Conservation (phyloP, 352 stramenopile species). For the Phytophthora capsici region DNA sequence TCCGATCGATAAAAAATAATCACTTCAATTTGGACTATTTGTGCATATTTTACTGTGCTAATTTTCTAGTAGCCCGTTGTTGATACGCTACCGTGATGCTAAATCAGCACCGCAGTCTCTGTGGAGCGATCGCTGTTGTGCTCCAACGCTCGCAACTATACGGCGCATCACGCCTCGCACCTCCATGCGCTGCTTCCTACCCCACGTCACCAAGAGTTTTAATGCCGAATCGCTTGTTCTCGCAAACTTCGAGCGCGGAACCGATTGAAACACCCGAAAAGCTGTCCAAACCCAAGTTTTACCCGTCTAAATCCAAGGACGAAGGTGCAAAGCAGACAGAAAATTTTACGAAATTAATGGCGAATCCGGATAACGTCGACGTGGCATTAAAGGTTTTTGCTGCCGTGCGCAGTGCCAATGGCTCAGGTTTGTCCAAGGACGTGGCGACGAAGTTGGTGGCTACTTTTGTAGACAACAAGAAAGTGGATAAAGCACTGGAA, state of each 20-base stretch:
- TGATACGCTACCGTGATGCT: constrained; percentile 3
- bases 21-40: too few species aligned
- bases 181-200: background rate
- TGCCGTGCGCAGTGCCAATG: constrained; percentile 33
- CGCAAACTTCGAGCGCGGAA: constrained; percentile 5
- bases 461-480: constrained; percentile 42
- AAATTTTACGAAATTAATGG: background rate
- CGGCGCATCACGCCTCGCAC: background rate
- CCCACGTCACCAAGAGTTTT: background rate
- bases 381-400: constrained; percentile 54
- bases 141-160: background rate
- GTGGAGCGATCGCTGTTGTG: background rate
- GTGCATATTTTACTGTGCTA: too few species aligned
- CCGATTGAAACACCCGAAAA: background rate
- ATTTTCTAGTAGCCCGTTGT: too few species aligned
- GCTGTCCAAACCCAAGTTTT: background rate
- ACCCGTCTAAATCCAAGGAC: background rate
- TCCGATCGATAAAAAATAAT: too few species aligned
- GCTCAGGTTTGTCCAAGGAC: constrained; percentile 43
- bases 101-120: constrained; percentile 1
- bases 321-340: constrained; percentile 1
- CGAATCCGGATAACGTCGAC: background rate
- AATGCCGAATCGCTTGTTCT: constrained; percentile 4
- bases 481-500: constrained; percentile 47
- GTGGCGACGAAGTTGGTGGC: constrained; percentile 55